phyloP scores from a whole-genome alignment of 2,329 filamentous ascomycete genomes.

The Orbilia blumenaviensis region DNA sequence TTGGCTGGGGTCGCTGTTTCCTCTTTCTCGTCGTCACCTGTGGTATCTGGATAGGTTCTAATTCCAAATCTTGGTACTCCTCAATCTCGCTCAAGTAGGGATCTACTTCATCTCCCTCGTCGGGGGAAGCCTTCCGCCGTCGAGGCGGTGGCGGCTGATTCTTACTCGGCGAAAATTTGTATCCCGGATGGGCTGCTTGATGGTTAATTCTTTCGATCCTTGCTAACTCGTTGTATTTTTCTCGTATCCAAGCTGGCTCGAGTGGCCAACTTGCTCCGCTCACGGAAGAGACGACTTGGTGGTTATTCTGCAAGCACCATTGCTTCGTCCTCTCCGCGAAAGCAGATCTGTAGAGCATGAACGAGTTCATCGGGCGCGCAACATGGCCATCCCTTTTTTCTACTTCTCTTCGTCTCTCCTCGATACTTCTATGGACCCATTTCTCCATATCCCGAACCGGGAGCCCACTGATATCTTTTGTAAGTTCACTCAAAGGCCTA shows the following conservation, averaged over 20 bases:
- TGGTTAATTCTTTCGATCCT: constrained; percentile 85
- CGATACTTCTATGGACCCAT: constrained; percentile 77
- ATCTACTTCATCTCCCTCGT: constrained; percentile 62
- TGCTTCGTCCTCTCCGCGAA: constrained; percentile 87
- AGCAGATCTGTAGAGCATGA: constrained; percentile 95
- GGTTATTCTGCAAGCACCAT: constrained; percentile 85
- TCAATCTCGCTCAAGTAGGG: constrained; percentile 65
- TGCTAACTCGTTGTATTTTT: constrained; percentile 80
- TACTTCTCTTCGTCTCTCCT: constrained; percentile 74
- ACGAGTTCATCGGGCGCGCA: constrained; percentile 94
- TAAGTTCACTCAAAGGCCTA: constrained; percentile 76
- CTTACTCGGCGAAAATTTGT: constrained; percentile 93
- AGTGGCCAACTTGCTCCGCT: constrained; percentile 86
- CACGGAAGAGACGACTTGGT: constrained; percentile 89
- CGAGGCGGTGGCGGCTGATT: constrained; percentile 60
- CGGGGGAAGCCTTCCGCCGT: constrained; percentile 65
- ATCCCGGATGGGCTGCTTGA: constrained; percentile 82
- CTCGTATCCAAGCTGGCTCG: constrained; percentile 76
- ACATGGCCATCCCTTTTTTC: constrained; percentile 79
- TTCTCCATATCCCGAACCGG: constrained; percentile 79
- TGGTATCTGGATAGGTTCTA: constrained; percentile 1
- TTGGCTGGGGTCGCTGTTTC: constrained; percentile 17
- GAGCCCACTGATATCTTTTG: constrained; percentile 70
- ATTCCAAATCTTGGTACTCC: constrained; percentile 57
- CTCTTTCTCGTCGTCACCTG: constrained; percentile 21